These are phyloP conservation scores for Piper longum DNA, from an alignment of 164 flowering plant genomes.

Conservation along the genomic window DNA sequence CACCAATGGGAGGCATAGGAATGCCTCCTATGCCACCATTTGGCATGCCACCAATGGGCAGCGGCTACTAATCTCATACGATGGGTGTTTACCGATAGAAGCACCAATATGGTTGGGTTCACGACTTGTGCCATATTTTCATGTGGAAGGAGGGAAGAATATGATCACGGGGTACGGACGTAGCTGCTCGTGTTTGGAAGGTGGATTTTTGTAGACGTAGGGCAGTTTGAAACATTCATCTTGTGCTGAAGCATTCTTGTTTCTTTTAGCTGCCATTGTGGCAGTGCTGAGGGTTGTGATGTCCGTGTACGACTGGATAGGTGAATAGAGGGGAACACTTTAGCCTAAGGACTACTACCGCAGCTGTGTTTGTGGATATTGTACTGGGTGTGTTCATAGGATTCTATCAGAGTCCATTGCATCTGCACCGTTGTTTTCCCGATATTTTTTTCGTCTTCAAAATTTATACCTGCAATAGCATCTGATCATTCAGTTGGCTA, in stretches of 20 bases:
- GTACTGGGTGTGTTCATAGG: not conserved
- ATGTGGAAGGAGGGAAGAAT: constrained; percentile 12
- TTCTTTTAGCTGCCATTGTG: constrained; percentile 16
- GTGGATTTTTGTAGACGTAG: not conserved
- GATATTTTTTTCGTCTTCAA: not conserved
- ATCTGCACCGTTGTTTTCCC: not conserved
- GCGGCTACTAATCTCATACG: constrained; percentile 31
- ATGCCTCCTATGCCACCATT: constrained; percentile 98
- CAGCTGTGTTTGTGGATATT: not conserved
- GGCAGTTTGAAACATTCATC: constrained; percentile 21
- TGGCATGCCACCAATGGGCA: constrained; percentile 89
- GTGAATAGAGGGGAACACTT: not conserved
- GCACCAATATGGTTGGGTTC: constrained; percentile 6
- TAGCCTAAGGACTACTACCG: no score
- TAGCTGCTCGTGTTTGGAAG: not conserved
- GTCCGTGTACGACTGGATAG: not conserved
- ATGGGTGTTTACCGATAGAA: not conserved
- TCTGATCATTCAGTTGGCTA: not conserved
- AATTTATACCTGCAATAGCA: not conserved
- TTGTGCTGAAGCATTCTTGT: constrained; percentile 33
- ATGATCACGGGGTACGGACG: constrained; percentile 7
- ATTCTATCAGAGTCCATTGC: not conserved
- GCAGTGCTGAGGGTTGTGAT: constrained; percentile 12
- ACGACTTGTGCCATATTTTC: constrained; percentile 2
- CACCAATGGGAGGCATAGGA: constrained; percentile 81